These are phyloP conservation scores for Dothiorella sarmentorum DNA, from an alignment of 2,329 filamentous ascomycete genomes.

Conservation along the genomic window DNA sequence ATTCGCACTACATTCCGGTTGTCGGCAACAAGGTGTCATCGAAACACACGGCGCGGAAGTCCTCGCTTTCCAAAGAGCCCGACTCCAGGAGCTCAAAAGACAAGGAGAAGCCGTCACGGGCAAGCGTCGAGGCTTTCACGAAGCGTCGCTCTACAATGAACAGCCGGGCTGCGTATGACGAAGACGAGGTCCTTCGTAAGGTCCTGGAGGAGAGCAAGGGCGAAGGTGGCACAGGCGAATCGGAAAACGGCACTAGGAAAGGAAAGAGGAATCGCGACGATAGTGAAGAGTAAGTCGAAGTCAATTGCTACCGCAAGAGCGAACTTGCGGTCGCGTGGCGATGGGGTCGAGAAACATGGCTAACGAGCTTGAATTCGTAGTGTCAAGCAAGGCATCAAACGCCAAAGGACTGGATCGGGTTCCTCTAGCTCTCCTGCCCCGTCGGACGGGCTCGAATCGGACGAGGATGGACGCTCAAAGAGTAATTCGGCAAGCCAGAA, in stretches of 20 bases:
- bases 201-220: slow-evolving; percentile 95
- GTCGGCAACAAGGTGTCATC: slow-evolving; percentile 49
- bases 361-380: slow-evolving; percentile 44
- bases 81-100: slow-evolving; percentile 53
- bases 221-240: slow-evolving; percentile 58
- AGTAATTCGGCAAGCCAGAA: slow-evolving; percentile 39
- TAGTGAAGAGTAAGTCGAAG: slow-evolving; percentile 81
- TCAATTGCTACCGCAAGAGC: not conserved
- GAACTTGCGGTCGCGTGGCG: not conserved
- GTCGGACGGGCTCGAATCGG: slow-evolving; percentile 59
- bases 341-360: not conserved
- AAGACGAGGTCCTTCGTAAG: slow-evolving; percentile 81
- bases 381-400: slow-evolving; percentile 68
- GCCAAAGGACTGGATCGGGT: slow-evolving; percentile 68
- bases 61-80: slow-evolving; percentile 63
- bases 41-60: slow-evolving; percentile 56
- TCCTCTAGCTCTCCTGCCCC: slow-evolving; percentile 24
- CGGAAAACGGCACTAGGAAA: slow-evolving; percentile 58
- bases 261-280: slow-evolving; percentile 84
- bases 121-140: slow-evolving; percentile 57
- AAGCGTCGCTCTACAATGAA: slow-evolving; percentile 97
- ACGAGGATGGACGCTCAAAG: slow-evolving; percentile 57
- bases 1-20: slow-evolving; percentile 62
- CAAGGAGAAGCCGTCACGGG: slow-evolving; percentile 53
- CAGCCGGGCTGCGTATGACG: slow-evolving; percentile 91